phyloP scores from a whole-genome alignment of 345 rosid genomes.

The Alliaria petiolata region DNA sequence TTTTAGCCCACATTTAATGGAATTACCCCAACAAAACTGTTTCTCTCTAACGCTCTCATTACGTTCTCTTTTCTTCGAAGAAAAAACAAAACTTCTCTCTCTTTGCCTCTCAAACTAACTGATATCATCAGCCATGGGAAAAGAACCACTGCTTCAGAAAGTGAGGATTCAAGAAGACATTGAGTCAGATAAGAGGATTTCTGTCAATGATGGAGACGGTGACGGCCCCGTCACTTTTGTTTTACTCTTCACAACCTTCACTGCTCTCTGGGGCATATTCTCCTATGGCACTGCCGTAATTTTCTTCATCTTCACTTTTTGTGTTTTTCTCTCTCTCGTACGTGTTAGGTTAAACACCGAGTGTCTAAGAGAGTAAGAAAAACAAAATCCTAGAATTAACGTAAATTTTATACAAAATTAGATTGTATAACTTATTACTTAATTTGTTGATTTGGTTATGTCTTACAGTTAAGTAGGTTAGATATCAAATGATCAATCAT shows the following conservation, averaged over 20 bases:
- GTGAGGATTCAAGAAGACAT: constrained; percentile 8
- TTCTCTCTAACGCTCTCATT: background rate
- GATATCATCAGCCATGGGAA: constrained; percentile 21
- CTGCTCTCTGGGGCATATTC: constrained; percentile 32
- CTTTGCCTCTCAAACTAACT: background rate
- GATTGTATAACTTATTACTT: background rate
- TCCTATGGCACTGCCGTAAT: constrained; percentile 37
- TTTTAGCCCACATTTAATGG: background rate
- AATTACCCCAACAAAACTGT: background rate
- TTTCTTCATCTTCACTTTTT: constrained; percentile 6
- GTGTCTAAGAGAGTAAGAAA: too few species aligned
- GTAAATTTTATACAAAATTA: background rate
- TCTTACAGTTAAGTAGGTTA: background rate
- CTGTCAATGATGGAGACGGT: background rate
- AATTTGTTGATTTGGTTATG: background rate
- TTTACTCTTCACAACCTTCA: constrained; percentile 26
- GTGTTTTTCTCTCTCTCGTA: background rate
- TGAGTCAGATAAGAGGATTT: background rate
- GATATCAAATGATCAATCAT: background rate
- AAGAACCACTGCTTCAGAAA: constrained; percentile 31
- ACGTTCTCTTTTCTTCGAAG: background rate
- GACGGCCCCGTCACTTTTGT: constrained; percentile 28
- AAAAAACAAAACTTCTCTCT: background rate
- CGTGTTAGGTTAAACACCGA: background rate
- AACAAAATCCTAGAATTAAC: background rate